phyloP scores from a whole-genome alignment of 1,284 basidiomycete species.

The Tremellales sp. region DNA sequence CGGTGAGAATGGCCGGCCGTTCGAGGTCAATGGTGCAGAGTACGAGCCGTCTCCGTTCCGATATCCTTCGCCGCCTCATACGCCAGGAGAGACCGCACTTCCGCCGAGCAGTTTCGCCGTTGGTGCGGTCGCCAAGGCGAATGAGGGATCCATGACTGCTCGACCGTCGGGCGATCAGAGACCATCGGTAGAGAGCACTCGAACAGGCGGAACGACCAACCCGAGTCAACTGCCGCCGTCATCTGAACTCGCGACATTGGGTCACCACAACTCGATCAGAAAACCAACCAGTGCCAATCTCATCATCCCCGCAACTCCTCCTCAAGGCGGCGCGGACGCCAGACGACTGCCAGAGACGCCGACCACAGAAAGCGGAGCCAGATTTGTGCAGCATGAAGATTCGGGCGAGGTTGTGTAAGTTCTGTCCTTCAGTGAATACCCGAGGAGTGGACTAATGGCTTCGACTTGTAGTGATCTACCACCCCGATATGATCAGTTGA shows the following conservation, averaged over 20 bases:
- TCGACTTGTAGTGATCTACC: constrained; percentile 9
- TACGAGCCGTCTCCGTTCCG: constrained; percentile 34
- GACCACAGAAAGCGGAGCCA: constrained; percentile 1
- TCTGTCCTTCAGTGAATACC: neutral
- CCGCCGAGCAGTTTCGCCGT: constrained; percentile 9
- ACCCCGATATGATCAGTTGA: constrained; percentile 33
- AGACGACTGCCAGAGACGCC: constrained; percentile 3
- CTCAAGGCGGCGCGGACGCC: neutral
- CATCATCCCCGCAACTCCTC: constrained; percentile 2
- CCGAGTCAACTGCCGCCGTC: neutral
- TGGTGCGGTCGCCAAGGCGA: neutral
- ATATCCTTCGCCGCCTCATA: constrained; percentile 27
- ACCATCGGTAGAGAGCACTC: neutral
- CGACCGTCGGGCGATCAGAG: constrained; percentile 2
- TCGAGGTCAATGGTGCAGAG: constrained; percentile 16
- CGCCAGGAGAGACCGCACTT: neutral
- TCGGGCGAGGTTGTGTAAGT: constrained; percentile 32
- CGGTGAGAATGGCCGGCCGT: constrained; percentile 1
- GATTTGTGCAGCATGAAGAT: constrained; percentile 32
- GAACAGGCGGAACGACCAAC: neutral
- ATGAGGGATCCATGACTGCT: constrained; percentile 5
- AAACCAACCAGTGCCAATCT: constrained; percentile 8
- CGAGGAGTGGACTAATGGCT: neutral
- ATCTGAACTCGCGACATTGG: neutral
- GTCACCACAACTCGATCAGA: constrained; percentile 8